phyloP scores from a whole-genome alignment of 441 rosid species.

The Raphanus hybrid region DNA sequence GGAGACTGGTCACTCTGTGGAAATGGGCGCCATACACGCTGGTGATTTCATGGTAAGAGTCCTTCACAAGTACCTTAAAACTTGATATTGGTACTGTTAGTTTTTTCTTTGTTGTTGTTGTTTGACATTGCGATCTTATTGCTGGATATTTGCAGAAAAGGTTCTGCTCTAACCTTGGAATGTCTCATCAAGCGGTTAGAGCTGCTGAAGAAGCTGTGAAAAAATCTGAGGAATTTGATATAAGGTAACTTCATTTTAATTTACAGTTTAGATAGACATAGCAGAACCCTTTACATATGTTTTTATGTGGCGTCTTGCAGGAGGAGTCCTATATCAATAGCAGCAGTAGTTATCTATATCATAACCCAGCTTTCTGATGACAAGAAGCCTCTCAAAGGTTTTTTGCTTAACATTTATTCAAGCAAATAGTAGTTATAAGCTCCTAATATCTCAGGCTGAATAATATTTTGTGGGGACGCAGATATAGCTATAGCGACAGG shows the following conservation, averaged over 20 bases:
- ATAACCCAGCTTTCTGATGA: slow-evolving; percentile 92
- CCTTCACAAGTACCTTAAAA: neutral
- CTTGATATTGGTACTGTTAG: slow-evolving; percentile 19
- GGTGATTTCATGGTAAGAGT: slow-evolving; percentile 79
- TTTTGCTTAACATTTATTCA: slow-evolving; percentile 1
- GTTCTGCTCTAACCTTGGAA: slow-evolving; percentile 89
- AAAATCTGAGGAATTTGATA: slow-evolving; percentile 90
- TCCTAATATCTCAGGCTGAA: too few relatives aligned
- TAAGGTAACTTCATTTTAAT: slow-evolving; percentile 53
- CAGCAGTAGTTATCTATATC: slow-evolving; percentile 89
- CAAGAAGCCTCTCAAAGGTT: slow-evolving; percentile 91
- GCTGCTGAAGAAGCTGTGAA: slow-evolving; percentile 92
- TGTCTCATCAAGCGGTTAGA: slow-evolving; percentile 85
- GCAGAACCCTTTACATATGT: slow-evolving; percentile 10
- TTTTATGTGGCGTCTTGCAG: slow-evolving; percentile 48
- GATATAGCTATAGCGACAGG: slow-evolving; percentile 92
- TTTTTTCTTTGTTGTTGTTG: neutral
- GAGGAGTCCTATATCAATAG: slow-evolving; percentile 98
- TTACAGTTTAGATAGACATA: neutral
- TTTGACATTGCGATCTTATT: neutral
- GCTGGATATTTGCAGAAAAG: slow-evolving; percentile 53
- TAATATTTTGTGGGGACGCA: slow-evolving; percentile 39
- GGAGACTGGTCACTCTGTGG: slow-evolving; percentile 88
- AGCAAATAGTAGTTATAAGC: neutral
- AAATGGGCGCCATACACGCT: slow-evolving; percentile 91